Percentiles rank a stretch among this genome's conserved stretches.
These are phyloP conservation scores for Testicularia cyperi DNA, from an alignment of 1,284 basidiomycete genomes.

Conservation along the genomic window DNA sequence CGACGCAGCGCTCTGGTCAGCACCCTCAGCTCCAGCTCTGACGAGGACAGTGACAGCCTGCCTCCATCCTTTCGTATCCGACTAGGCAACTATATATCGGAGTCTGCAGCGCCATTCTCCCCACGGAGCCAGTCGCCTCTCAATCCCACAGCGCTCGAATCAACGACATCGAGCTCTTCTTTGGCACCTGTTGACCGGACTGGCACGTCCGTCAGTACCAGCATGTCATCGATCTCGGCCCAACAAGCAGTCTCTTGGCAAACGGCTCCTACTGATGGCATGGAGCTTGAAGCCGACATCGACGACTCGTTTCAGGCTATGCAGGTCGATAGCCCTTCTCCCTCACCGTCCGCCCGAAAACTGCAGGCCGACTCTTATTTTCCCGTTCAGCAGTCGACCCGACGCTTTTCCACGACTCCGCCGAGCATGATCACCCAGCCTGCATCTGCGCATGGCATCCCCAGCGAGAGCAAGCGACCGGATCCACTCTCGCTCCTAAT, in stretches of 20 bases:
- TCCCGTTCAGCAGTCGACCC: neutral
- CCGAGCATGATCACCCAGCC: no score
- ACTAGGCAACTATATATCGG: slow-evolving; percentile 16
- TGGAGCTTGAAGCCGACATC: slow-evolving; percentile 24
- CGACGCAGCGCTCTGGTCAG: slow-evolving; percentile 17
- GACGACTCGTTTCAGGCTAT: slow-evolving; percentile 23
- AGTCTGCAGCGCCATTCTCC: slow-evolving; percentile 1
- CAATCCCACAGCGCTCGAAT: no score
- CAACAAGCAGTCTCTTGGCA: no score
- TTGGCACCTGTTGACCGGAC: no score
- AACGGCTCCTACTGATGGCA: no score
- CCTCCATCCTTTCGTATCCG: slow-evolving; percentile 13
- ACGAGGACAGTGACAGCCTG: slow-evolving; percentile 9
- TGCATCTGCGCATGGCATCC: no score
- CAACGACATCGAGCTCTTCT: no score
- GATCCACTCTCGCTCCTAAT: neutral
- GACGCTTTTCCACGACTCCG: neutral
- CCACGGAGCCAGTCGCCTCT: neutral
- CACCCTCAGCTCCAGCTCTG: slow-evolving; percentile 4
- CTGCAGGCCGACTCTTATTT: slow-evolving; percentile 1
- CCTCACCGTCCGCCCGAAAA: slow-evolving; percentile 5
- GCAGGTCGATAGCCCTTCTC: slow-evolving; percentile 24
- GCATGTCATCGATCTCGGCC: no score
- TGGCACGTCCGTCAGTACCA: no score
- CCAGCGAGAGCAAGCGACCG: neutral